Evolutionary conservation across 2,329 filamentous ascomycete genomes (phyloP), one percentile per base, ranked within the genome.

Genomic region (Colletotrichum viniferum): DNA sequence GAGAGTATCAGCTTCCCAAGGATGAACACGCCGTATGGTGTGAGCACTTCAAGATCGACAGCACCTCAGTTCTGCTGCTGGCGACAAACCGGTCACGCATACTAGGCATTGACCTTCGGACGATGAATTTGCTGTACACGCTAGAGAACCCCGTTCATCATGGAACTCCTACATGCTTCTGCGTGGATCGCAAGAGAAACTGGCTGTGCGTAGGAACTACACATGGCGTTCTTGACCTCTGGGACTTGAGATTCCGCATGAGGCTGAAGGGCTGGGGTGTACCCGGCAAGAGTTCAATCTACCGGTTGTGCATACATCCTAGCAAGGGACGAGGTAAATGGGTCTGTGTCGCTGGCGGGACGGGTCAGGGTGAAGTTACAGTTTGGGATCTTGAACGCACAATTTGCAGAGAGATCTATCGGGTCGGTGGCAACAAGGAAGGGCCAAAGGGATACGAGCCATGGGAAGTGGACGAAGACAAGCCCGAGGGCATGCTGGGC

Each of bases 361-460:
- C 94, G 9, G 94, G 92, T 5, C 92, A 95, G 76, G 95, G 95
- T 18, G 97, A 99, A 82, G 92, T 99, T 36, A 97, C 95, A 0
- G 94, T 98, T 1, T 99, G 97, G 97, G 97, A 98, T 81, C 88
- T 98, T 18, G 96, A 98, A 82, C 97, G 96, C 85, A 92, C 93
- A 9, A 90, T 94, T 61, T 99, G 97, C 81, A 92, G 95, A 74
- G 96, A 98, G 82, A 93, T 98, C 2, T 98, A 98, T 82, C 93
- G 95, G 85, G 94, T 82, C 82, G 90, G 92, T 3, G 90, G 91
- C 30, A 88, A 86, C 67, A 90, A 92, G 84, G 90, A 94, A 73
- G 86, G 86, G 0, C 85, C 89, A 1, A 93, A 92, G 80, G 90
- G 90, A 28, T 97, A 97, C 82, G 94, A 96, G 61, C 91, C 96